Conservation (phyloP, 306 rosid species). For the Dalbergia oliveri region DNA sequence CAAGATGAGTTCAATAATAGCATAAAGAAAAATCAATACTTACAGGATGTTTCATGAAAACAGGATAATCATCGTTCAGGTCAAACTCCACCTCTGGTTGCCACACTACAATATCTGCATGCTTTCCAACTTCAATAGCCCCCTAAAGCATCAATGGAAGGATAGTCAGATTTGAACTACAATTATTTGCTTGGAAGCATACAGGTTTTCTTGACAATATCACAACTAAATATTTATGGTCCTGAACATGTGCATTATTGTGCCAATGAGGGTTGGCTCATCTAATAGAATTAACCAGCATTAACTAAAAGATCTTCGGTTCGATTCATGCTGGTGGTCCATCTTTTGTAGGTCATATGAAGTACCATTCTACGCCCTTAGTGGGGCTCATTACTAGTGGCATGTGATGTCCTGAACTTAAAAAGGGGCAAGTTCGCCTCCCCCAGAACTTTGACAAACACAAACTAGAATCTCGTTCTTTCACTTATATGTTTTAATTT, state of each 20-base stretch:
- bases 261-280: neutral
- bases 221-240: neutral
- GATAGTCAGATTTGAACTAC: conserved; percentile 27
- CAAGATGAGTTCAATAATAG: conserved; percentile 30
- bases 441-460: no score
- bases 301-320: conserved; percentile 4
- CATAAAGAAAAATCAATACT: conserved; percentile 33
- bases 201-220: neutral
- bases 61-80: conserved; percentile 64
- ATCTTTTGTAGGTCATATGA: neutral
- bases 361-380: neutral
- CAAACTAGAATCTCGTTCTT: no score
- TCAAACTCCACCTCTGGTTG: conserved; percentile 83
- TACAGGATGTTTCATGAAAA: conserved; percentile 78
- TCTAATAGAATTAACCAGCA: neutral
- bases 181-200: conserved; percentile 10
- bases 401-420: no score
- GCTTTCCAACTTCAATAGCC: conserved; percentile 73
- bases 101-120: conserved; percentile 93
- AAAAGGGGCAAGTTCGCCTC: no score
- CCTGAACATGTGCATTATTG: neutral
- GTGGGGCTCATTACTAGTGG: no score
- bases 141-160: conserved; percentile 66
- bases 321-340: neutral
- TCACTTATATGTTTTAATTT: no score